Percentiles rank a stretch among this genome's conserved stretches.
Evolutionary conservation across 2,329 filamentous ascomycete species (phyloP).

Genomic region (Monosporascus sp.): DNA sequence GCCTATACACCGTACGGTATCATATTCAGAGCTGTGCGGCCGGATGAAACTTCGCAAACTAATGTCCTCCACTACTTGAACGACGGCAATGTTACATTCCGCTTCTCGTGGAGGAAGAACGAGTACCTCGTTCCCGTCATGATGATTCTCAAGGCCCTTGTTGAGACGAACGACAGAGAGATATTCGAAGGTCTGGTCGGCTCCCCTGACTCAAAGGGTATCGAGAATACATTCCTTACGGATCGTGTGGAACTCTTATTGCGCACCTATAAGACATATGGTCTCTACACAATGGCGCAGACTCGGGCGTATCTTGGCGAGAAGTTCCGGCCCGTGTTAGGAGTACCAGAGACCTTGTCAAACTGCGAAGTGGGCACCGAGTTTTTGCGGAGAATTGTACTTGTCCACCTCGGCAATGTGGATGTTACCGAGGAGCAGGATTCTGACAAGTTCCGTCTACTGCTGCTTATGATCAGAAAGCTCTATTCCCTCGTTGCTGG

Average conservation of each 20-base stretch:
- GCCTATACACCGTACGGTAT: slow-evolving; percentile 88
- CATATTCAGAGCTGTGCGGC: slow-evolving; percentile 83
- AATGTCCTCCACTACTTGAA: slow-evolving; percentile 94
- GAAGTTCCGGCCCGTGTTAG: slow-evolving; percentile 85
- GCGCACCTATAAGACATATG: slow-evolving; percentile 88
- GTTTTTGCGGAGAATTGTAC: slow-evolving; percentile 81
- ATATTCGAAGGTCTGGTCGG: slow-evolving; percentile 94
- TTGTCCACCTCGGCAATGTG: slow-evolving; percentile 85
- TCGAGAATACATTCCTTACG: slow-evolving; percentile 86
- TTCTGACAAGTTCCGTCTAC: slow-evolving; percentile 85
- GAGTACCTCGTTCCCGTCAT: slow-evolving; percentile 94
- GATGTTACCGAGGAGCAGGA: slow-evolving; percentile 81
- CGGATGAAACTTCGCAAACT: slow-evolving; percentile 97
- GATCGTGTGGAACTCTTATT: slow-evolving; percentile 89
- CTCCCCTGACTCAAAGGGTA: slow-evolving; percentile 65
- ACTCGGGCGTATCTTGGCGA: slow-evolving; percentile 82
- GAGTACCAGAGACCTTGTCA: slow-evolving; percentile 75
- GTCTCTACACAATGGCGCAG: slow-evolving; percentile 73
- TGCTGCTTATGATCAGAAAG: slow-evolving; percentile 95
- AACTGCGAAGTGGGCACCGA: slow-evolving; percentile 88
- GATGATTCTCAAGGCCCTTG: slow-evolving; percentile 93
- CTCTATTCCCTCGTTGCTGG: slow-evolving; percentile 89
- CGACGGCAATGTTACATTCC: slow-evolving; percentile 93
- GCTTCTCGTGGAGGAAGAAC: slow-evolving; percentile 96
- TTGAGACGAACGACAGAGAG: slow-evolving; percentile 93